phyloP scores from a whole-genome alignment of 345 rosid species.

The Brassica cretica region DNA sequence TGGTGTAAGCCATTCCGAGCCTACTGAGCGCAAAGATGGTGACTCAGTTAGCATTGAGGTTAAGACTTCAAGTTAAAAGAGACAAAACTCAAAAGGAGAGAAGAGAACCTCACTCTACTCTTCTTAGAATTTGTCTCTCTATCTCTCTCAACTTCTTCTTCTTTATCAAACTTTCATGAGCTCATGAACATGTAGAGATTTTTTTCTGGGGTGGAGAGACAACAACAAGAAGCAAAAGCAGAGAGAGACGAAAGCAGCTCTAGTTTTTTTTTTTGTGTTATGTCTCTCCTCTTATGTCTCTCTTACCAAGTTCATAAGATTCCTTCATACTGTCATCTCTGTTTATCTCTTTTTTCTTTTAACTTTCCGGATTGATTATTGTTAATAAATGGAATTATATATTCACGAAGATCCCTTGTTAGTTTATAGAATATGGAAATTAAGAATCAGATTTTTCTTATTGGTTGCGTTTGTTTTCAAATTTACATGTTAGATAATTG shows the following conservation, averaged over 20 bases:
- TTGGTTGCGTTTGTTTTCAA: not conserved
- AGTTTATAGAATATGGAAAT: not conserved
- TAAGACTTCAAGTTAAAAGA: conserved; percentile 29
- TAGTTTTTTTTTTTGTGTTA: conserved; percentile 17
- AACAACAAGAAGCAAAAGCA: conserved; percentile 17
- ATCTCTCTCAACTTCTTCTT: conserved; percentile 13
- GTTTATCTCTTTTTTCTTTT: not conserved
- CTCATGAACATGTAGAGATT: conserved; percentile 22
- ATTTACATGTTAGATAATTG: not conserved
- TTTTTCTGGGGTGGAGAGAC: conserved; percentile 22
- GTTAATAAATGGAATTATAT: conserved; percentile 33
- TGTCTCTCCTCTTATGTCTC: conserved; percentile 40
- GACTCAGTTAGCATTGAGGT: conserved; percentile 18
- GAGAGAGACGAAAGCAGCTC: conserved; percentile 27
- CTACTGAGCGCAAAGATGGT: conserved; percentile 10
- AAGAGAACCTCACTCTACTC: conserved; percentile 23
- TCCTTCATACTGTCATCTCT: conserved; percentile 27
- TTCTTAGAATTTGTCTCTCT: not conserved
- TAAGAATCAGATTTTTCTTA: not conserved
- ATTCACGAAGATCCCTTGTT: not conserved
- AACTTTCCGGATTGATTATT: not conserved
- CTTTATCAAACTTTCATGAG: conserved; percentile 28
- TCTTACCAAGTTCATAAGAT: conserved; percentile 32
- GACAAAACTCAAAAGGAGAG: conserved; percentile 22
- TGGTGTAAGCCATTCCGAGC: conserved; percentile 21